These are phyloP conservation scores for Nematocida major DNA, from an alignment of 371 early-diverging fungal species.

Conservation along the genomic window DNA sequence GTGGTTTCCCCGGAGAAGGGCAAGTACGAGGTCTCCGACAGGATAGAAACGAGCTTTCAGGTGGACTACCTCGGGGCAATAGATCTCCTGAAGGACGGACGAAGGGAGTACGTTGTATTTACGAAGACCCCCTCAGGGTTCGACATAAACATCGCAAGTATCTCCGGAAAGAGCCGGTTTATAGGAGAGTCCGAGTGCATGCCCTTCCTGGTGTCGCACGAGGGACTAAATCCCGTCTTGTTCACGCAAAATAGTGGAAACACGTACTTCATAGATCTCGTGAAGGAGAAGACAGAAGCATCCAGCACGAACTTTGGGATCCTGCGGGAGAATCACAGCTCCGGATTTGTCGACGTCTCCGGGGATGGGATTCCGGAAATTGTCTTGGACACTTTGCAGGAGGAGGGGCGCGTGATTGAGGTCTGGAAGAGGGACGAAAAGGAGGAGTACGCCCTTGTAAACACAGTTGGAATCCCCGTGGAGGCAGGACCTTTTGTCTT, in stretches of 20 bases:
- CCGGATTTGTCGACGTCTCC: conserved; percentile 57
- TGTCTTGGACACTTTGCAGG: conserved; percentile 31
- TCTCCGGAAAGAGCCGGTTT: background rate
- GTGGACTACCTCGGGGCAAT: conserved; percentile 29
- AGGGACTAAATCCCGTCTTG: background rate
- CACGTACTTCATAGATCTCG: background rate
- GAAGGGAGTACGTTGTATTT: conserved; percentile 22
- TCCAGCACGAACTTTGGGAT: conserved; percentile 27
- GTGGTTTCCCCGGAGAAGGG: conserved; percentile 4
- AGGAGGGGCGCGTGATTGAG: conserved; percentile 34
- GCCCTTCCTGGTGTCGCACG: conserved; percentile 23
- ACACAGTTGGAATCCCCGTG: conserved; percentile 11
- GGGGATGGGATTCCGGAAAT: conserved; percentile 54
- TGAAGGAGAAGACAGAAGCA: background rate
- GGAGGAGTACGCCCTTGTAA: background rate
- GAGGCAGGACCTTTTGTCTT: conserved; percentile 55
- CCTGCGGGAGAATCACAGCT: conserved; percentile 50
- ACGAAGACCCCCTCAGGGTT: background rate
- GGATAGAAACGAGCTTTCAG: background rate
- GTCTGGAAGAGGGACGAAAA: conserved; percentile 22
- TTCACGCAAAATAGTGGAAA: conserved; percentile 13
- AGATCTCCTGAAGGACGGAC: conserved; percentile 16
- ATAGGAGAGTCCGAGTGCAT: conserved; percentile 4
- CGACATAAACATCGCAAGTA: background rate
- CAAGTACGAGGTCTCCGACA: background rate